Evolutionary conservation across 805 yeast species (phyloP), one percentile per base, ranked within the genome.

Genomic region (Candida palmyrensis): DNA sequence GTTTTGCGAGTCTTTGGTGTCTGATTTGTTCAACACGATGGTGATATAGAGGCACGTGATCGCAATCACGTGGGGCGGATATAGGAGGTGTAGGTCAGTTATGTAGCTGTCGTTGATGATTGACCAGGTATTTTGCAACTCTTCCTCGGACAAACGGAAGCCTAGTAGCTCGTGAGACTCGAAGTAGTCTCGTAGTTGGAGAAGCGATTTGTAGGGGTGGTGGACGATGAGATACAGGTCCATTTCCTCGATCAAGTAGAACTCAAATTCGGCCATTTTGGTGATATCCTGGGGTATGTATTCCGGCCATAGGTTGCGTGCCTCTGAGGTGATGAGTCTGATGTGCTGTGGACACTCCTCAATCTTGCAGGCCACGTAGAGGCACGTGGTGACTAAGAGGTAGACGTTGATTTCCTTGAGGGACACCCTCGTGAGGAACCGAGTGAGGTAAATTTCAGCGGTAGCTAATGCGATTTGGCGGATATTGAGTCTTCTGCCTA

Each of bases 271-370:
- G 0, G 97, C 97, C 11, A 92, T 67, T 49, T 85, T 86, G 18
- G 95, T 82, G 12, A 88, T 76, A 53, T 90, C 97, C 38, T 83
- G 87, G 0, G 97, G 95, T 23, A 90, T 81, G 48, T 79, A 86
- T 49, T 89, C 96, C 0, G 97, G 97, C 97, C 97, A 90, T 25
- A 87, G 60, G 24, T 81, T 81, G 33, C 96, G 62, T 2, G 97
- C 92, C 51, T 90, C 97, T 13, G 79, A 70, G 15, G 86, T 75
- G 7, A 92, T 71, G 1, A 89, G 75, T 35, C 96, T 62, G 7
- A 92, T 87, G 51, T 92, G 97, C 49, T 84, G 95, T 1, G 98
- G 97, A 45, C 86, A 82, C 56, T 92, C 98, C 55, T 92, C 97
- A 21, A 88, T 82, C 53, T 92, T 90, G 61, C 96, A 83, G 0